A percentile compares a stretch with the other conserved stretches of the same genome.
phyloP scores from a whole-genome alignment of 2,329 filamentous ascomycete genomes.

The Peltaster fructicola region DNA sequence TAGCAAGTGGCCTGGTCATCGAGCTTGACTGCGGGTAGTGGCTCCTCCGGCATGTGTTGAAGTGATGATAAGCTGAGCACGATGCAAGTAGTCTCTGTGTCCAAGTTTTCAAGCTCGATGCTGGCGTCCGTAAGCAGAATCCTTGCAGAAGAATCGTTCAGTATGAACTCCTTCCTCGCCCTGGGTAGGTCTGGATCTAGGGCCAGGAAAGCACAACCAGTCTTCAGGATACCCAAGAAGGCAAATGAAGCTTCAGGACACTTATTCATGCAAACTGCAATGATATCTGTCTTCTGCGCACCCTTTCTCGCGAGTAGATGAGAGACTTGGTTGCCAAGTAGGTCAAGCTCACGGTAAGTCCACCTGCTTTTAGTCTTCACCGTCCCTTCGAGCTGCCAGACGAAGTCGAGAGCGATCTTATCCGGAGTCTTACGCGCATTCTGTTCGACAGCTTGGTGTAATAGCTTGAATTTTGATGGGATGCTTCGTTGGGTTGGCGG shows the following conservation, averaged over 20 bases:
- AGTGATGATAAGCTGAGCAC: too few species aligned
- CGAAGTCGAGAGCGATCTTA: conserved; percentile 56
- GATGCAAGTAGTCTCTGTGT: conserved; percentile 6
- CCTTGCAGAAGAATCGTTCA: conserved; percentile 50
- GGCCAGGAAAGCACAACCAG: conserved; percentile 65
- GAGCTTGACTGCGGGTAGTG: conserved; percentile 4
- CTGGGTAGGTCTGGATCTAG: conserved; percentile 58
- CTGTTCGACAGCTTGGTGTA: conserved; percentile 64
- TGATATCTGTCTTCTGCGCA: conserved; percentile 39
- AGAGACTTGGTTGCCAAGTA: conserved; percentile 54
- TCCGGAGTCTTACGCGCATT: conserved; percentile 39
- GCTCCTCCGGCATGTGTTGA: not conserved
- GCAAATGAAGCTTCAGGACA: conserved; percentile 69
- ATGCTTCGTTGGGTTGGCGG: conserved; percentile 43
- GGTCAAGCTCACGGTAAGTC: conserved; percentile 58
- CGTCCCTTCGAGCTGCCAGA: conserved; percentile 27
- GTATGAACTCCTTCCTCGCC: conserved; percentile 59
- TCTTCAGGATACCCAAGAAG: conserved; percentile 66
- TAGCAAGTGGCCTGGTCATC: conserved; percentile 48
- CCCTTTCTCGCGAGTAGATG: conserved; percentile 38
- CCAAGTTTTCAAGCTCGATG: conserved; percentile 19
- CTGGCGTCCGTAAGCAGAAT: conserved; percentile 29
- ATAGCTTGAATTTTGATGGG: conserved; percentile 37
- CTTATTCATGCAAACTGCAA: conserved; percentile 71
- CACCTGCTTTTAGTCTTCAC: conserved; percentile 37